Base-by-base conservation (phyloP, 441 rosid genomes). In the Bocquillonia castaneifolia region DNA sequence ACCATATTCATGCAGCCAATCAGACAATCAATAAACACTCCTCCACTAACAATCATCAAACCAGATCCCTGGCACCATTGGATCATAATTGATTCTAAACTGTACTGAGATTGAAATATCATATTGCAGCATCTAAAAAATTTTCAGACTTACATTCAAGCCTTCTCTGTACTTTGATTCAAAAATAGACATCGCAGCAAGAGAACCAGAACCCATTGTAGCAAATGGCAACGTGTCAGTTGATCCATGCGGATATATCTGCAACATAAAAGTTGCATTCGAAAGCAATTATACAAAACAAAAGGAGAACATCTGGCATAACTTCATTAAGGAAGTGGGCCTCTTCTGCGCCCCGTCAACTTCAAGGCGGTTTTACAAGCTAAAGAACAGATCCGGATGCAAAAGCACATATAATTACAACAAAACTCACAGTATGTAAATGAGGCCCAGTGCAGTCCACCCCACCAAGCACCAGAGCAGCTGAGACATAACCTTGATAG, bases 131-230 rank as follows among this genome's bases (percentile, higher is more conserved):
- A 40, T 66, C 45, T 7, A 37, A 54, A 26, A 50, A 37, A 8
- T n/a, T 22, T 22, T 0, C 3, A 26, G 36, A 61, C 99, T 90
- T 79, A 91, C 99, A 68, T 86, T 88, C 65, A 94, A 78, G 63
- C 93, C 97, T 85, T 91, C 99, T 80, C 74, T 88, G 68, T 91
- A 91, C 71, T 88, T 90, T 25, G 96, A 88, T 77, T 94, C 97
- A 79, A 94, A 94, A 39, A 91, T 80, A 60, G 96, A 69, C 97
- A 94, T 91, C 26, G 99, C 97, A 75, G 99, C 99, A 53, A 94
- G 93, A 66, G 99, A 94, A 78, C 99, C 97, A 72, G 99, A 93
- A 62, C 97, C 99, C 99, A 91, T 93, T 10, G 99, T 93, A 28
- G 97, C 97, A 44, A 85, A 93, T 68, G 99, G 99, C 78, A 93